Evolutionary conservation across 1,284 basidiomycete genomes (phyloP).

Genomic region (Caloboletus firmus): DNA sequence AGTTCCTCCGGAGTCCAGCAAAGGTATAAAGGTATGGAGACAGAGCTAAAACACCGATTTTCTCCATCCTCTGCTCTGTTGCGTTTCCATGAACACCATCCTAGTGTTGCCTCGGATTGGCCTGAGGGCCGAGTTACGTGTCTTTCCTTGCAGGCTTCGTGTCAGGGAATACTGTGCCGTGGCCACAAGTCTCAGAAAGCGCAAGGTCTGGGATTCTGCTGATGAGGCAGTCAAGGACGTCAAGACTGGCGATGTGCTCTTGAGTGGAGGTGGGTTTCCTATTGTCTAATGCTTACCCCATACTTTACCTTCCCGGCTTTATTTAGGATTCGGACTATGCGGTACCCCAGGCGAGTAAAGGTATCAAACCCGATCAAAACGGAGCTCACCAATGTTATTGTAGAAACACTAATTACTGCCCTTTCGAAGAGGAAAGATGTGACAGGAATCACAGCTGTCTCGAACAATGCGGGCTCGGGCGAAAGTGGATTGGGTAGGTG

Average conservation of each 20-base stretch:
- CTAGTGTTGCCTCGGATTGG: slow-evolving; percentile 7
- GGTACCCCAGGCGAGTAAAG: slow-evolving; percentile 63
- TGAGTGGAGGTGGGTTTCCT: slow-evolving; percentile 73
- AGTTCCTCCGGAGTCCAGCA: background rate
- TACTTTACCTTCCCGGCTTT: slow-evolving; percentile 4
- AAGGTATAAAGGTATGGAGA: slow-evolving; percentile 15
- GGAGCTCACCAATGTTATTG: background rate
- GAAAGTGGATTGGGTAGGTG: slow-evolving; percentile 73
- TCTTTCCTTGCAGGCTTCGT: slow-evolving; percentile 4
- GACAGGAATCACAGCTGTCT: slow-evolving; percentile 73
- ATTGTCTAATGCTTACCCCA: background rate
- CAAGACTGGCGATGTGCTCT: slow-evolving; percentile 70
- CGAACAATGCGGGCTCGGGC: slow-evolving; percentile 84
- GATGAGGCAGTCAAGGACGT: slow-evolving; percentile 81
- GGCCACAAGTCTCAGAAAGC: slow-evolving; percentile 35
- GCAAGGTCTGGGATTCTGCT: slow-evolving; percentile 75
- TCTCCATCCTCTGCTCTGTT: background rate
- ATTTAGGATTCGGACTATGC: slow-evolving; percentile 70
- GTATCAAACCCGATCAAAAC: background rate
- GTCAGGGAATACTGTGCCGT: slow-evolving; percentile 6
- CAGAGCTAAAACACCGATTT: background rate
- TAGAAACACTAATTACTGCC: slow-evolving; percentile 81
- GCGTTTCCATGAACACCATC: slow-evolving; percentile 1
- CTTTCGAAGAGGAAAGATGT: slow-evolving; percentile 71
- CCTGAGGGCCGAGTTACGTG: slow-evolving; percentile 3